Evolutionary conservation across 1,284 basidiomycete genomes (phyloP).

Genomic region (Tylopilus sp.): DNA sequence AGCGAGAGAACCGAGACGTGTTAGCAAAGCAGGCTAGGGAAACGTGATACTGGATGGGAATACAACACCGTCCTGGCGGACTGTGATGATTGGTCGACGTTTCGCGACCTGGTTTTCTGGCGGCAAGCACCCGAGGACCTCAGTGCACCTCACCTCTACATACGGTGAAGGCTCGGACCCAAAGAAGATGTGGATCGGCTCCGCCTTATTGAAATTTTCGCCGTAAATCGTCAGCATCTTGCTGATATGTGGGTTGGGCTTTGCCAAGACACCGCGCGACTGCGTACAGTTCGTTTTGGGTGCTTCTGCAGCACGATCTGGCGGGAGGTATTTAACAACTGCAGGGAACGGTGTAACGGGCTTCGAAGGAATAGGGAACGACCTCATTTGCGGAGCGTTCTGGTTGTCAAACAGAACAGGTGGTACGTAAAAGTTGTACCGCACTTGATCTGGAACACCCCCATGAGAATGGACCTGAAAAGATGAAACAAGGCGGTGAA

Average conservation of each 20-base stretch:
- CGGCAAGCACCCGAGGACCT: conserved; percentile 80
- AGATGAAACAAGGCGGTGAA: conserved; percentile 3
- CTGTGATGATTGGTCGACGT: conserved; percentile 77
- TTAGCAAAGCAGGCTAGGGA: conserved; percentile 47
- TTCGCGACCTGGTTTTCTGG: conserved; percentile 60
- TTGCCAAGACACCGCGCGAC: conserved; percentile 62
- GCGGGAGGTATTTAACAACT: conserved; percentile 81
- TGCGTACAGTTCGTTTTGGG: conserved; percentile 63
- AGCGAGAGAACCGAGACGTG: conserved; percentile 11
- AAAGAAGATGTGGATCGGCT: conserved; percentile 80
- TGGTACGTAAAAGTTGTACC: conserved; percentile 92
- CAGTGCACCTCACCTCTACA: conserved; percentile 85
- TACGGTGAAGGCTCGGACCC: conserved; percentile 83
- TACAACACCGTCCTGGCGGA: conserved; percentile 86
- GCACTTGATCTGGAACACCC: conserved; percentile 63
- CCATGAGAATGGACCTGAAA: conserved; percentile 9
- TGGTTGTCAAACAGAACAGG: conserved; percentile 76
- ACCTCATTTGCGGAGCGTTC: conserved; percentile 57
- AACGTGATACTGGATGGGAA: conserved; percentile 87
- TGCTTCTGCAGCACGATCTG: conserved; percentile 73
- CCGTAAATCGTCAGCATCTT: conserved; percentile 86
- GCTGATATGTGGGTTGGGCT: conserved; percentile 65
- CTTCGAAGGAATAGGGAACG: conserved; percentile 73
- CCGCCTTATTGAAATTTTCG: conserved; percentile 82
- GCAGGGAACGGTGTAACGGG: conserved; percentile 85